Conservation (phyloP, 2,329 filamentous ascomycete species). For the Lasiodiplodia theobromae region DNA sequence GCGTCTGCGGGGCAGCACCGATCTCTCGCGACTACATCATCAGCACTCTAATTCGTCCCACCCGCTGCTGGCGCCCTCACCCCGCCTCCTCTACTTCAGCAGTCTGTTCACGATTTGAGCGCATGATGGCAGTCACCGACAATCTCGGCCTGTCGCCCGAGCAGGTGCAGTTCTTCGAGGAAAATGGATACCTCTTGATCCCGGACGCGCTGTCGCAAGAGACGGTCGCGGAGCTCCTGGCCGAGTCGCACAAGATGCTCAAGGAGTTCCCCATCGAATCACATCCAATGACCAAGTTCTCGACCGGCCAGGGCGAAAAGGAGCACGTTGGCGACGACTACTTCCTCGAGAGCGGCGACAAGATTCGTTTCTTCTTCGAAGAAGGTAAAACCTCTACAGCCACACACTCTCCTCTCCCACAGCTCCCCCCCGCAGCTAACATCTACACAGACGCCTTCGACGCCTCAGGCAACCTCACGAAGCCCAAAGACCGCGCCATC, state of each 20-base stretch:
- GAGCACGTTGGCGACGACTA: slow-evolving; percentile 91
- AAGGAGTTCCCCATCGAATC: slow-evolving; percentile 76
- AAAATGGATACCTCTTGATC: slow-evolving; percentile 90
- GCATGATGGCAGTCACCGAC: slow-evolving; percentile 12
- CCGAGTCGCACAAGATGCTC: slow-evolving; percentile 78
- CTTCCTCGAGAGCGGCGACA: slow-evolving; percentile 88
- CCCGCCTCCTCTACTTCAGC: not conserved
- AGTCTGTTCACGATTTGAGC: not conserved
- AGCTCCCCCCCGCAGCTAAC: slow-evolving; percentile 7
- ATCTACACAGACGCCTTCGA: slow-evolving; percentile 73
- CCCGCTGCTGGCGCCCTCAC: not conserved
- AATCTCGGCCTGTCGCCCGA: slow-evolving; percentile 68
- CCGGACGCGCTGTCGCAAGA: slow-evolving; percentile 73
- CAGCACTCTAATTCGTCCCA: slow-evolving; percentile 3
- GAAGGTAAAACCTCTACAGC: slow-evolving; percentile 57
- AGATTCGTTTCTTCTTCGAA: slow-evolving; percentile 96
- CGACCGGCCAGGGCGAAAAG: slow-evolving; percentile 74
- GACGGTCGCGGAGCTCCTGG: slow-evolving; percentile 72
- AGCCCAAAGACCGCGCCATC: slow-evolving; percentile 83
- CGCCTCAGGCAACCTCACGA: slow-evolving; percentile 66
- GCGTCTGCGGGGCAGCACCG: slow-evolving; percentile 14
- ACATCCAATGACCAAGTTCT: slow-evolving; percentile 94
- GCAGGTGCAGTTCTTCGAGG: slow-evolving; percentile 75
- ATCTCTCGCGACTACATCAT: slow-evolving; percentile 18
- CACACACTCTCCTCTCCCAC: no score